These are phyloP conservation scores for Cercospora sp. DNA, from an alignment of 2,329 filamentous ascomycete species.

Conservation along the genomic window DNA sequence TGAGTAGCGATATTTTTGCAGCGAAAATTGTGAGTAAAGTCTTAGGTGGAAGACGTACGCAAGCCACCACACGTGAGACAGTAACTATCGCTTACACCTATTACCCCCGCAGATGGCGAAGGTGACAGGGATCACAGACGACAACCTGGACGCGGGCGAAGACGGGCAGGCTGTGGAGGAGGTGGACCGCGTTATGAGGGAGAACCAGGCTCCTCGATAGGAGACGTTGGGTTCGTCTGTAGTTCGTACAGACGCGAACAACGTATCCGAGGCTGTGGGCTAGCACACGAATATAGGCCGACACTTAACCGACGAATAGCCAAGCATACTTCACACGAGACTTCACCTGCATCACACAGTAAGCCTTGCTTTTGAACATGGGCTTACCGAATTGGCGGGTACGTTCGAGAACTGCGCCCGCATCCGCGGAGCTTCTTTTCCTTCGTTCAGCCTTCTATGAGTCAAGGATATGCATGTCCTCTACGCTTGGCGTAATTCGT, in stretches of 20 bases:
- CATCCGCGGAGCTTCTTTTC: background rate
- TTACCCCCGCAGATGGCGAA: constrained; percentile 35
- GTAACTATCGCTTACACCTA: too few species aligned
- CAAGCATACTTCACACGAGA: background rate
- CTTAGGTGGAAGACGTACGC: too few species aligned
- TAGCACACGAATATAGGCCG: background rate
- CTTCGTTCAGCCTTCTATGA: background rate
- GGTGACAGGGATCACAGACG: constrained; percentile 42
- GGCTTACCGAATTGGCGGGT: background rate
- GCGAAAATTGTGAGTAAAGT: constrained; percentile 17
- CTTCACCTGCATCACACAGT: background rate
- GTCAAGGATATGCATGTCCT: background rate
- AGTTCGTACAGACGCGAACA: background rate
- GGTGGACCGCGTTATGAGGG: constrained; percentile 18
- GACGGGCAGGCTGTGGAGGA: constrained; percentile 21
- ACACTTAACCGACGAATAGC: background rate
- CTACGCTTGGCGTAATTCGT: background rate
- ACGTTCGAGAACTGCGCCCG: background rate
- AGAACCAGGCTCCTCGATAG: constrained; percentile 11
- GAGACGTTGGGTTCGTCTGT: background rate
- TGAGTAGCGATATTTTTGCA: constrained; percentile 54
- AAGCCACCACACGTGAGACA: too few species aligned
- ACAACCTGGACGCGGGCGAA: constrained; percentile 6
- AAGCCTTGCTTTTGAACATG: background rate
- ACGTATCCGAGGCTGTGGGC: background rate